Conservation (phyloP, 2,329 filamentous ascomycete genomes). For the Canariomyces notabilis region DNA sequence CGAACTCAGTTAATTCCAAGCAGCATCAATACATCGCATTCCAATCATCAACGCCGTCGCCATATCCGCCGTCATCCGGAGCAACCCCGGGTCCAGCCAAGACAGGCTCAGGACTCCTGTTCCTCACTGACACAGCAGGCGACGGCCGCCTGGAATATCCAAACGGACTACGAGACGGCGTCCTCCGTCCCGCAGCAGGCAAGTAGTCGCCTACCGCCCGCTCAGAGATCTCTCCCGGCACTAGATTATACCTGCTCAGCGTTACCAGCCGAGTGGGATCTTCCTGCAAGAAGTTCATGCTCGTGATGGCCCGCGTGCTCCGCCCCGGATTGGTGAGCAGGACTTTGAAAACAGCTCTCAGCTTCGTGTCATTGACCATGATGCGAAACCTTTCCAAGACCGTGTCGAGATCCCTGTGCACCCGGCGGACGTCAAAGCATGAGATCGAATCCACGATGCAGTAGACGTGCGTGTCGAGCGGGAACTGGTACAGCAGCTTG, state of each 20-base stretch:
- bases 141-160: too few species aligned
- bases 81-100: too few species aligned
- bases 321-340: not conserved
- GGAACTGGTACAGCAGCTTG: not conserved
- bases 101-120: too few species aligned
- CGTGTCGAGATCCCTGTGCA: not conserved
- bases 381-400: not conserved
- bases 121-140: too few species aligned
- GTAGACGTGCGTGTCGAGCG: not conserved
- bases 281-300: not conserved
- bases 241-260: not conserved
- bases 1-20: too few species aligned
- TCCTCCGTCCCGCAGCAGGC: not conserved
- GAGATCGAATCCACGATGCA: not conserved
- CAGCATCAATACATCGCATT: too few species aligned
- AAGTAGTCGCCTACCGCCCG: not conserved
- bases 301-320: not conserved
- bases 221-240: not conserved
- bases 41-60: too few species aligned
- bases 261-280: not conserved
- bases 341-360: not conserved
- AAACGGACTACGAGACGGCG: too few species aligned
- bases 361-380: not conserved
- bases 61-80: too few species aligned
- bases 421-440: not conserved